These are phyloP conservation scores for Candida pseudoglaebosa DNA, from an alignment of 805 yeast species.

Conservation along the genomic window DNA sequence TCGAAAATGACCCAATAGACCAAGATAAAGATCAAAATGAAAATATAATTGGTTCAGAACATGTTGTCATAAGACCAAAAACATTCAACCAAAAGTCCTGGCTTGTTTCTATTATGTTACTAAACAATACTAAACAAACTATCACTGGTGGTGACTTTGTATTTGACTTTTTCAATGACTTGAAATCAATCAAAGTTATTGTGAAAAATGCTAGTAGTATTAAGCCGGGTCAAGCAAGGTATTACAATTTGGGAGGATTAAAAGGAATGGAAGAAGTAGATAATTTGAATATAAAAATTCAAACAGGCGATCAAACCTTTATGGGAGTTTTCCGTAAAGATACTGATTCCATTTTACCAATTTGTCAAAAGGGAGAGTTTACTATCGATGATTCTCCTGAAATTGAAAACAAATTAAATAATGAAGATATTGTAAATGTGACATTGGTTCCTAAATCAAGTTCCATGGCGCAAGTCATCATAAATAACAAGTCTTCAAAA, in stretches of 20 bases:
- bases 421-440: slow-evolving; percentile 13
- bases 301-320: slow-evolving; percentile 13
- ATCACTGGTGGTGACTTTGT: slow-evolving; percentile 25
- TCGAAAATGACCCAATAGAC: not conserved
- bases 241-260: slow-evolving; percentile 22
- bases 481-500: slow-evolving; percentile 24
- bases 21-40: no score
- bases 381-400: not conserved
- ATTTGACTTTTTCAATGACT: slow-evolving; percentile 22
- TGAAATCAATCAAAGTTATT: slow-evolving; percentile 8
- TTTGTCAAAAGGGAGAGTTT: not conserved
- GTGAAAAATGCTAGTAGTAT: slow-evolving; percentile 24
- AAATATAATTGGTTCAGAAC: not conserved
- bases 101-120: slow-evolving; percentile 21
- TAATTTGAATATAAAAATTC: slow-evolving; percentile 18
- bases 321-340: slow-evolving; percentile 7
- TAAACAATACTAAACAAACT: slow-evolving; percentile 17
- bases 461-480: slow-evolving; percentile 26
- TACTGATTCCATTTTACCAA: slow-evolving; percentile 6
- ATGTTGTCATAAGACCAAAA: slow-evolving; percentile 14
- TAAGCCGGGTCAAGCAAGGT: slow-evolving; percentile 22
- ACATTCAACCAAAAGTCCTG: slow-evolving; percentile 15
- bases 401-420: not conserved
- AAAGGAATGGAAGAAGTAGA: slow-evolving; percentile 12
- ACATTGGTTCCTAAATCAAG: slow-evolving; percentile 28